Evolutionary conservation across 345 rosid species (phyloP), one percentile per base, ranked within the genome.

Genomic region (Gossypium australe): DNA sequence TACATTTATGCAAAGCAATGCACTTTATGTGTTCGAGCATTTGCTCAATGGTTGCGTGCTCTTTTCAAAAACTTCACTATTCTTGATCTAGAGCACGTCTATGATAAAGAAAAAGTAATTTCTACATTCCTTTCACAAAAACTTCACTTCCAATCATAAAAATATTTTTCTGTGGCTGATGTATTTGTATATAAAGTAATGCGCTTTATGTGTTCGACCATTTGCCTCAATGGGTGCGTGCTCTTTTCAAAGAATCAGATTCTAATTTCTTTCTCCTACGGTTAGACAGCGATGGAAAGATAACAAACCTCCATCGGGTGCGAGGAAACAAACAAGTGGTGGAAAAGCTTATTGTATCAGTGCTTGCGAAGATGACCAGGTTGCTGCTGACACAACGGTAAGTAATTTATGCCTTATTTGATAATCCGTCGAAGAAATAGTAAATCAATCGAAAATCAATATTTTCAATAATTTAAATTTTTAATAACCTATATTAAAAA

Each of bases 291-390:
- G 1, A 20, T 75, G 72, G 72, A 25, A 1, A 14, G 71, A 76
- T 49, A 78, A 82, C 34, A 57, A 45, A 0, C 85, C 85, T 49
- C 80, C 80, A 49, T 76, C 75, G 22, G 80, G 80, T 8, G 71
- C 12, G 10, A 69, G 71, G 24, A 82, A 82, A 29, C 70, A 22
- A 14, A 69, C 85, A 20, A 63, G 64, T 4, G 75, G 75, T 57
- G 75, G 75, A 45, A 53, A 56, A 59, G 75, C 75, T 13, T 56
- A 56, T 55, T 72, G 41, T 20, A 72, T 72, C 9, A 57, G 75
- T 9, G 75, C 75, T 20, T 72, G 75, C 9, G 66, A 43, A 9
- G 75, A 72, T 55, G 8, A 55, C 65, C 75, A 72, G 38, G 75
- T 72, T 41, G 75, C 75, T 58, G 67, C 75, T 44, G 75, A 72